phyloP scores from a whole-genome alignment of 805 yeast genomes.

The Tetrapisispora pingtungensis region DNA sequence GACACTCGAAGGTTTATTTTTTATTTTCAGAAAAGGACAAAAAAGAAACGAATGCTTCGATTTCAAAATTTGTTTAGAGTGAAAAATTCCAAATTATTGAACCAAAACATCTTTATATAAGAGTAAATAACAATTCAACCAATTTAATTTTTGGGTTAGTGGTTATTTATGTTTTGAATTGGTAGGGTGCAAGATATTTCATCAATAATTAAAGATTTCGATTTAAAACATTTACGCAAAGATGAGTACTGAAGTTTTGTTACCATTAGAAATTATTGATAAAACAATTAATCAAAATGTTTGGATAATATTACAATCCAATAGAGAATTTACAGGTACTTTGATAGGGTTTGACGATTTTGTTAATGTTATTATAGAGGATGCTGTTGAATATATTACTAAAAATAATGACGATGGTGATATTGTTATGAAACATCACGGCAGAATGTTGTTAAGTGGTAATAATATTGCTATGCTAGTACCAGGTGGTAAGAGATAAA shows the following conservation, averaged over 20 bases:
- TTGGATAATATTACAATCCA: constrained; percentile 47
- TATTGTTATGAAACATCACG: constrained; percentile 36
- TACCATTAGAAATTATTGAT: constrained; percentile 83
- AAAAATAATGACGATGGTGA: constrained; percentile 27
- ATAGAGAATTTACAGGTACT: constrained; percentile 78
- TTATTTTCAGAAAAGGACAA: neutral
- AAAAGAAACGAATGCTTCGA: no score
- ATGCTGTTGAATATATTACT: constrained; percentile 36
- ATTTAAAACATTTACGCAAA: no score
- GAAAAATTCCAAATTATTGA: no score
- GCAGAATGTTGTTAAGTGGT: constrained; percentile 61
- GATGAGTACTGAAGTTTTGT: constrained; percentile 20
- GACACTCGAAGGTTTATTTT: no score
- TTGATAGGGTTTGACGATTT: constrained; percentile 91
- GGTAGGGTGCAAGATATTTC: no score
- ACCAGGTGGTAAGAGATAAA: constrained; percentile 36
- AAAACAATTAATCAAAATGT: constrained; percentile 73
- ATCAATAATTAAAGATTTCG: no score
- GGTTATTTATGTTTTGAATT: no score
- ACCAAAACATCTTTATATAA: no score
- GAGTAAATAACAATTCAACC: no score
- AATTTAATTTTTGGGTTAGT: no score
- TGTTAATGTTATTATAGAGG: constrained; percentile 80
- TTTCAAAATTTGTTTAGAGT: no score
- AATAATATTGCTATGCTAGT: constrained; percentile 62